phyloP scores from a whole-genome alignment of 2,329 filamentous ascomycete genomes.

The Orbilia oligospora region DNA sequence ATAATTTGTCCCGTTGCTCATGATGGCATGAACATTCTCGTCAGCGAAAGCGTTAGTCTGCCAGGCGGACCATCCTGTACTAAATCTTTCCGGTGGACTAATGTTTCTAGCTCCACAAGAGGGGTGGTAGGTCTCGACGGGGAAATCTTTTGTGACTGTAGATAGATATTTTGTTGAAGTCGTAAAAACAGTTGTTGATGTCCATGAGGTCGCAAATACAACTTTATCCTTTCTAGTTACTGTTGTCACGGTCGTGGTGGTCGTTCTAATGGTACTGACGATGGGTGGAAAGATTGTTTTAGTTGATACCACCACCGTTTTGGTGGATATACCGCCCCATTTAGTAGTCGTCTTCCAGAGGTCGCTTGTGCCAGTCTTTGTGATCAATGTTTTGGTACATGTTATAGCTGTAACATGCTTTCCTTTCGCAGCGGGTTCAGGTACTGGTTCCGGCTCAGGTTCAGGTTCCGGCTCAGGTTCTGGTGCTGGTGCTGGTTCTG shows the following conservation, averaged over 20 bases:
- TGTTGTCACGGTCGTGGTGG: not conserved
- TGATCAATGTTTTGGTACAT: slow-evolving; percentile 44
- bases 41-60: not conserved
- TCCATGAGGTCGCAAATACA: slow-evolving; percentile 3
- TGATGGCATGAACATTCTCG: slow-evolving; percentile 3
- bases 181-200: not conserved
- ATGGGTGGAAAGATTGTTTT: not conserved
- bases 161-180: not conserved
- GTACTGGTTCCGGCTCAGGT: slow-evolving; percentile 10
- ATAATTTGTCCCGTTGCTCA: slow-evolving; percentile 22
- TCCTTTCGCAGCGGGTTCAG: slow-evolving; percentile 25
- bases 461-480: slow-evolving; percentile 10
- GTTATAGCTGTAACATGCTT: slow-evolving; percentile 28
- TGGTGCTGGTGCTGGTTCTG: slow-evolving; percentile 7
- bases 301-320: not conserved
- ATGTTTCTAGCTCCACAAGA: slow-evolving; percentile 24
- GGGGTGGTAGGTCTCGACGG: not conserved
- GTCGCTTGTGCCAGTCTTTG: slow-evolving; percentile 39
- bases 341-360: slow-evolving; percentile 46
- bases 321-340: slow-evolving; percentile 16
- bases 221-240: slow-evolving; percentile 17
- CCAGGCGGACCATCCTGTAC: not conserved
- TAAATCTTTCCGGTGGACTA: not conserved
- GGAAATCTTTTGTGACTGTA: slow-evolving; percentile 13
- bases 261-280: slow-evolving; percentile 1